These are phyloP conservation scores for Pyrus hybrid DNA, from an alignment of 331 rosid genomes.

Conservation along the genomic window DNA sequence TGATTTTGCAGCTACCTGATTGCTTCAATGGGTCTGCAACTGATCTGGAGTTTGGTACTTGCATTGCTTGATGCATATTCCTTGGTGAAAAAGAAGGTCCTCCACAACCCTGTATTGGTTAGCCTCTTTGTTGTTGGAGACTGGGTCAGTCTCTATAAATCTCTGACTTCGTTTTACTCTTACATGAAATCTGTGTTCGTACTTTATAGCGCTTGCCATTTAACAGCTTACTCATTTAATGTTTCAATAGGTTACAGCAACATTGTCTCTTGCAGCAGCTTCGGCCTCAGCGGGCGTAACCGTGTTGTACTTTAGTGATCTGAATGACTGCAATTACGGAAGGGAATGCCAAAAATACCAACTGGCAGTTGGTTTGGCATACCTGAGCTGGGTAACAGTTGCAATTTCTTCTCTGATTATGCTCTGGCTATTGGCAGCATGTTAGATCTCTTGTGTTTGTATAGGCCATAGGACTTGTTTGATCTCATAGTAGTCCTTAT, in stretches of 20 bases:
- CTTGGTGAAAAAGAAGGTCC: conserved; percentile 57
- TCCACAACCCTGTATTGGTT: conserved; percentile 64
- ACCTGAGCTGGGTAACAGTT: conserved; percentile 73
- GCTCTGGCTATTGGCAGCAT: conserved; percentile 81
- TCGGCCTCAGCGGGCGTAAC: conserved; percentile 78
- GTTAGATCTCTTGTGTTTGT: conserved; percentile 25
- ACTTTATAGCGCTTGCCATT: not conserved
- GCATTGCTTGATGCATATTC: conserved; percentile 78
- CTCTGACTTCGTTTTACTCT: conserved; percentile 4
- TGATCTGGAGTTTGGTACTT: conserved; percentile 73
- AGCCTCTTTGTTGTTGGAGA: conserved; percentile 95
- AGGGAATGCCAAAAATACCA: conserved; percentile 65
- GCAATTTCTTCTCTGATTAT: conserved; percentile 68
- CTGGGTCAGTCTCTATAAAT: conserved; percentile 67
- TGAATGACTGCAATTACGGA: conserved; percentile 51
- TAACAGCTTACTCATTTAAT: not conserved
- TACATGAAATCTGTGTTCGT: not conserved
- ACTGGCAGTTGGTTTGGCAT: conserved; percentile 62
- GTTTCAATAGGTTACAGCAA: conserved; percentile 55
- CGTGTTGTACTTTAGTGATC: conserved; percentile 63
- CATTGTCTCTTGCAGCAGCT: conserved; percentile 85
- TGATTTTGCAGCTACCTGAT: conserved; percentile 59
- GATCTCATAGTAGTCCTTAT: not conserved
- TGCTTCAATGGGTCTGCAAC: conserved; percentile 85
- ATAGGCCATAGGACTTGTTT: no score